Evolutionary conservation across 305 asterid species (phyloP).

Genomic region (Rubia tinctorum): DNA sequence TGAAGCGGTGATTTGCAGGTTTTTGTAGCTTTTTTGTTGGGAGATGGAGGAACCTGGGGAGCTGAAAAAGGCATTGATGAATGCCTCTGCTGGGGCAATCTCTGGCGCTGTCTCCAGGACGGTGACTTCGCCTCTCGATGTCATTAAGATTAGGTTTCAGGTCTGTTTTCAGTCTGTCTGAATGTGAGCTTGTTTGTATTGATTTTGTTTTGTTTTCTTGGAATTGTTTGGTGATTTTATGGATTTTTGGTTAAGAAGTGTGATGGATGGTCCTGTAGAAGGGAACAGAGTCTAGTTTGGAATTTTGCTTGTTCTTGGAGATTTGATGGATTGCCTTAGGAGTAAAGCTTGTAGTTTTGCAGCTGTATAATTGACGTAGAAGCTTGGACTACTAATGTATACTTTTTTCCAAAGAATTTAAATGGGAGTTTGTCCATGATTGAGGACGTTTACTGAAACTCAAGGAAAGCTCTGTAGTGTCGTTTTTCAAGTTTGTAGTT

Average conservation of each 20-base stretch:
- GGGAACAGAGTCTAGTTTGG: not conserved
- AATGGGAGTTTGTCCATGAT: not conserved
- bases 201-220: not conserved
- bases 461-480: not conserved
- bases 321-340: not conserved
- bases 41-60: conserved; percentile 41
- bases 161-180: conserved; percentile 25
- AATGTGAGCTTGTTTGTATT: not conserved
- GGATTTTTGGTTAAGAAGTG: not conserved
- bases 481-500: not conserved
- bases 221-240: not conserved
- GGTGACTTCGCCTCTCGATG: conserved; percentile 90
- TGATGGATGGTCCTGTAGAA: not conserved
- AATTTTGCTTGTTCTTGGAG: not conserved
- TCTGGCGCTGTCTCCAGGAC: conserved; percentile 83
- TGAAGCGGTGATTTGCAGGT: conserved; percentile 12
- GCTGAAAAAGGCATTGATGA: conserved; percentile 68
- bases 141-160: conserved; percentile 94
- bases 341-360: not conserved
- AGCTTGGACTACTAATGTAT: too few relatives aligned
- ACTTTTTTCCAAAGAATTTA: not conserved
- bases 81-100: conserved; percentile 81
- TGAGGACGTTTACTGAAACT: not conserved
- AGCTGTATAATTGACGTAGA: not conserved
- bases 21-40: conserved; percentile 17